A percentile compares a stretch with the other conserved stretches of the same genome.
These are phyloP conservation scores for Ceratocystis destructans DNA, from an alignment of 2,329 filamentous ascomycete species.

Conservation along the genomic window DNA sequence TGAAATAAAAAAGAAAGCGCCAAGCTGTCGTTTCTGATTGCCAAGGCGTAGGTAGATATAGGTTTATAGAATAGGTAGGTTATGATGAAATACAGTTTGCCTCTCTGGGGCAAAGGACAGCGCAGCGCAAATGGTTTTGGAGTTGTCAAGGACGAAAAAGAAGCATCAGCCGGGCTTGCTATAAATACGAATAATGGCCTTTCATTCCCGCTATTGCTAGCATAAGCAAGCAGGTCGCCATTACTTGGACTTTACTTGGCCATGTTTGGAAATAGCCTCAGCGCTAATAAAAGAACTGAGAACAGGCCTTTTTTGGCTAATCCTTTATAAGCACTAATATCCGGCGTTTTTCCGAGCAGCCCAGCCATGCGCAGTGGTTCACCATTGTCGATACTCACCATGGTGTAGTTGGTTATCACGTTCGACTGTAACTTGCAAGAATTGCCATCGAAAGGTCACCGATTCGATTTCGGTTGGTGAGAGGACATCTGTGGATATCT, in stretches of 20 bases:
- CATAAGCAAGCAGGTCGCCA: too few species aligned
- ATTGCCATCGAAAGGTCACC: slow-evolving; percentile 19
- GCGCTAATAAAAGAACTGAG: background rate
- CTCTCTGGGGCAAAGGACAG: too few species aligned
- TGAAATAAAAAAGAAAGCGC: background rate
- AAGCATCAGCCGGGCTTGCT: too few species aligned
- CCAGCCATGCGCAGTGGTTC: slow-evolving; percentile 16
- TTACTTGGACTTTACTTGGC: too few species aligned
- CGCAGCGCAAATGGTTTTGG: too few species aligned
- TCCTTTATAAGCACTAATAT: slow-evolving; percentile 4
- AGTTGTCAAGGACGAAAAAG: too few species aligned
- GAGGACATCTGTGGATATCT: background rate
- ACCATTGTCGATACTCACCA: slow-evolving; percentile 17
- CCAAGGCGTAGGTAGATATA: too few species aligned
- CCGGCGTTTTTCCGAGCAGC: background rate
- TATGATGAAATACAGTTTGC: too few species aligned
- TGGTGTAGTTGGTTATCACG: slow-evolving; percentile 18
- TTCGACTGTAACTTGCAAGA: slow-evolving; percentile 18
- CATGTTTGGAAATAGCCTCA: background rate
- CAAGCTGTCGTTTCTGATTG: background rate
- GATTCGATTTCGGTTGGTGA: slow-evolving; percentile 14
- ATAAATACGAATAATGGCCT: too few species aligned
- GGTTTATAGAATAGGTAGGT: too few species aligned
- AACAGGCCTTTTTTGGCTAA: background rate
- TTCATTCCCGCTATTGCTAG: too few species aligned